phyloP scores from a whole-genome alignment of 2,329 filamentous ascomycete genomes.

The Colletotrichum gloeosporioides region DNA sequence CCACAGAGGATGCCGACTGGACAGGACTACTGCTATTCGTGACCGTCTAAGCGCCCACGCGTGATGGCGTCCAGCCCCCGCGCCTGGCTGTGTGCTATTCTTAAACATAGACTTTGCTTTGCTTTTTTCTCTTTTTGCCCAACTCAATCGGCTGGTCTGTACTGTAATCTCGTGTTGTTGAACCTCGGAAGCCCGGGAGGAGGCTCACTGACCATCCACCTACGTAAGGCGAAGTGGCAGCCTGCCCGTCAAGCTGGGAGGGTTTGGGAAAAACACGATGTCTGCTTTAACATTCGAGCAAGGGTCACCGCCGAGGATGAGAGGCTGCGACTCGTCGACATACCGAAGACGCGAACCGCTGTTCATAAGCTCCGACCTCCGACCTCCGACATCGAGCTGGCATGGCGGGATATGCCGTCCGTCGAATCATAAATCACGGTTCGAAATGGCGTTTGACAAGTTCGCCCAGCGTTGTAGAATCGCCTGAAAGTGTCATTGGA shows the following conservation, averaged over 20 bases:
- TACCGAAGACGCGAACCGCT: conserved; percentile 9
- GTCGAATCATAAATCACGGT: not conserved
- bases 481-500: not conserved
- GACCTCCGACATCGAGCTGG: not conserved
- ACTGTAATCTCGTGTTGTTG: not conserved
- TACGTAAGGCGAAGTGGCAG: not conserved
- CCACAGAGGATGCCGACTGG: not conserved
- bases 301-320: not conserved
- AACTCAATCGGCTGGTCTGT: not conserved
- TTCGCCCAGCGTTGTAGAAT: not conserved
- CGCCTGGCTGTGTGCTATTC: not conserved
- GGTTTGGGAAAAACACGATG: not conserved
- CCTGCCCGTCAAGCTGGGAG: not conserved
- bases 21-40: not conserved
- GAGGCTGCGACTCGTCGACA: not conserved
- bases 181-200: not conserved
- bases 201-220: not conserved
- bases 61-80: not conserved
- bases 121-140: not conserved
- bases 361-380: conserved; percentile 5
- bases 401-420: conserved; percentile 9
- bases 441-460: not conserved
- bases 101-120: not conserved
- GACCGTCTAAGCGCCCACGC: conserved; percentile 6
- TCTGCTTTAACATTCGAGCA: not conserved